Percentiles rank a stretch among this genome's conserved stretches.
These are phyloP conservation scores for Trypanosoma melophagium DNA, from an alignment of 208 protist species.

Conservation along the genomic window DNA sequence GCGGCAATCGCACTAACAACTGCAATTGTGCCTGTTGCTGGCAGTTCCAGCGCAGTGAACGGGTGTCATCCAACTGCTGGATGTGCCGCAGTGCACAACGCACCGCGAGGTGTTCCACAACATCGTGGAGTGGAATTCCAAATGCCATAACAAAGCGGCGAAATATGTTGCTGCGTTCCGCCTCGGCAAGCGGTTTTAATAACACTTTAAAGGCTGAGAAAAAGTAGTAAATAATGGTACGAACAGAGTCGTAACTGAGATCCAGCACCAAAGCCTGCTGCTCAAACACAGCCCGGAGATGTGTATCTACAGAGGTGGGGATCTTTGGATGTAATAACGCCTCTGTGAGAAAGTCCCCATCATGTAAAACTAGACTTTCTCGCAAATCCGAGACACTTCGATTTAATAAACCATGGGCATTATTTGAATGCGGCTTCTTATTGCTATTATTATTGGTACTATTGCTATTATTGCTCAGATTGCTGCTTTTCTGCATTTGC, in stretches of 20 bases:
- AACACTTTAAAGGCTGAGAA: constrained; percentile 74
- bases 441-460: not conserved
- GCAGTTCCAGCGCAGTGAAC: constrained; percentile 51
- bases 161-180: constrained; percentile 76
- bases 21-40: constrained; percentile 24
- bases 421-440: no score
- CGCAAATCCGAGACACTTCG: not conserved
- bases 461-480: not conserved
- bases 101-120: constrained; percentile 70
- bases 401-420: not conserved
- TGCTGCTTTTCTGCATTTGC: no score
- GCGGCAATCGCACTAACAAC: not conserved
- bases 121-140: constrained; percentile 62
- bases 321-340: constrained; percentile 49
- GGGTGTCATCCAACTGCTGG: constrained; percentile 56
- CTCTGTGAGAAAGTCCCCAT: constrained; percentile 43
- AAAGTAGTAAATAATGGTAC: constrained; percentile 77
- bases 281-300: constrained; percentile 65
- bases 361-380: not conserved
- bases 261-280: constrained; percentile 60
- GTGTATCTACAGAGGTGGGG: constrained; percentile 38
- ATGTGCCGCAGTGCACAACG: constrained; percentile 75
- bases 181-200: constrained; percentile 63
- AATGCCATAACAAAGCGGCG: constrained; percentile 58
- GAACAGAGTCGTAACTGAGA: constrained; percentile 70